These are phyloP conservation scores for Backusella psychrophila DNA, from an alignment of 192 early-diverging fungal species.

Conservation along the genomic window DNA sequence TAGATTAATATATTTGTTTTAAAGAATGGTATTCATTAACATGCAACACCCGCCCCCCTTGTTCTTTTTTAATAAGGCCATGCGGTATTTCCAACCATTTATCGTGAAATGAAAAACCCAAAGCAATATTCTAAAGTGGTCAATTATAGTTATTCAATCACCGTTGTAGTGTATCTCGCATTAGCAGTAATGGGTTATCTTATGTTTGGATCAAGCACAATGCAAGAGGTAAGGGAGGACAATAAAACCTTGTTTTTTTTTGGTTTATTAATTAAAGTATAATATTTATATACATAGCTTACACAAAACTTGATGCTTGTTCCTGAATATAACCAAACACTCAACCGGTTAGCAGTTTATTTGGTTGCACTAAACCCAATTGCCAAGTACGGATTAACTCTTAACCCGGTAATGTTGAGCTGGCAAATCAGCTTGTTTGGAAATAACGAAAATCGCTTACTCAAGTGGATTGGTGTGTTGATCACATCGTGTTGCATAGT, in stretches of 20 bases:
- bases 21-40: background rate
- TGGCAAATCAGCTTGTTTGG: constrained; percentile 38
- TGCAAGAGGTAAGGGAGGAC: constrained; percentile 50
- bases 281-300: constrained; percentile 41
- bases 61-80: constrained; percentile 40
- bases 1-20: background rate
- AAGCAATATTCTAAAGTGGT: constrained; percentile 47
- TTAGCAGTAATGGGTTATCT: constrained; percentile 57
- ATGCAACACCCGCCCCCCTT: background rate
- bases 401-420: constrained; percentile 60
- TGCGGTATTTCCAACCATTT: constrained; percentile 68
- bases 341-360: constrained; percentile 59
- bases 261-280: background rate
- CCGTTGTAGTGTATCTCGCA: constrained; percentile 51
- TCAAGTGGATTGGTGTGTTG: constrained; percentile 16
- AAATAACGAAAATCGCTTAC: background rate
- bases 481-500: constrained; percentile 19
- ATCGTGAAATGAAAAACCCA: constrained; percentile 64
- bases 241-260: background rate
- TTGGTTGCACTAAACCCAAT: constrained; percentile 71
- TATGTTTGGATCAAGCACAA: constrained; percentile 66
- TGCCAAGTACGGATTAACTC: constrained; percentile 66
- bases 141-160: constrained; percentile 53
- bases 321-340: constrained; percentile 47
- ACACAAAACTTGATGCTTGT: constrained; percentile 63